Conservation (phyloP, 2,329 filamentous ascomycete genomes). For the Xylariaceae sp. region DNA sequence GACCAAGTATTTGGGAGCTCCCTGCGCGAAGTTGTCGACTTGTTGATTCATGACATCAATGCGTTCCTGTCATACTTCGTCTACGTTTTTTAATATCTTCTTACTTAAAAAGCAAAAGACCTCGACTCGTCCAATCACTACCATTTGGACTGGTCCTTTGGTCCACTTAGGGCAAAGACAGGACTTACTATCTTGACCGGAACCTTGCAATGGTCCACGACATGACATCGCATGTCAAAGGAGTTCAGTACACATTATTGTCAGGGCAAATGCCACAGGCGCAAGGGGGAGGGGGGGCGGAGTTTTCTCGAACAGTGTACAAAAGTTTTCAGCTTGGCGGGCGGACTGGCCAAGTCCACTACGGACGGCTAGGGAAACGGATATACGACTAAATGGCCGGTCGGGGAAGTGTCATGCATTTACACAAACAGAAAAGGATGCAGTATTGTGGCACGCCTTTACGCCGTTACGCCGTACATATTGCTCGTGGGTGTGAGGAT, state of each 20-base stretch:
- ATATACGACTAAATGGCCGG: conserved; percentile 15
- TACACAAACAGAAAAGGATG: conserved; percentile 12
- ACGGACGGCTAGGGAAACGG: conserved; percentile 4
- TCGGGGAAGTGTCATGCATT: conserved; percentile 14
- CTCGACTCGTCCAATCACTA: no score
- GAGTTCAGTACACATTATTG: conserved; percentile 1
- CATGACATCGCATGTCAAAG: conserved; percentile 1
- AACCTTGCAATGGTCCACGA: conserved; percentile 6
- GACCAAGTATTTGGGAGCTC: conserved; percentile 49
- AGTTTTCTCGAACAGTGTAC: conserved; percentile 14
- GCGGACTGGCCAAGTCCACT: conserved; percentile 3
- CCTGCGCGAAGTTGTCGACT: conserved; percentile 4
- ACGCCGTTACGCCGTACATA: background rate
- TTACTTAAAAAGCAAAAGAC: background rate
- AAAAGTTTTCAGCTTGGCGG: conserved; percentile 11
- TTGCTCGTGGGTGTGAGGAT: background rate
- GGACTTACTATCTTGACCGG: conserved; percentile 13
- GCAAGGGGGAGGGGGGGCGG: conserved; percentile 8
- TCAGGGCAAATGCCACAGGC: conserved; percentile 2
- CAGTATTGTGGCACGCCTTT: conserved; percentile 3
- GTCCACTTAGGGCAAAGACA: background rate
- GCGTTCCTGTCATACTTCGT: conserved; percentile 2
- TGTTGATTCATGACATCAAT: background rate
- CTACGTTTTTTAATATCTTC: background rate
- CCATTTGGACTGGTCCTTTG: no score